Conservation (phyloP, 2,329 filamentous ascomycete genomes). For the Orbilia ellipsospora region DNA sequence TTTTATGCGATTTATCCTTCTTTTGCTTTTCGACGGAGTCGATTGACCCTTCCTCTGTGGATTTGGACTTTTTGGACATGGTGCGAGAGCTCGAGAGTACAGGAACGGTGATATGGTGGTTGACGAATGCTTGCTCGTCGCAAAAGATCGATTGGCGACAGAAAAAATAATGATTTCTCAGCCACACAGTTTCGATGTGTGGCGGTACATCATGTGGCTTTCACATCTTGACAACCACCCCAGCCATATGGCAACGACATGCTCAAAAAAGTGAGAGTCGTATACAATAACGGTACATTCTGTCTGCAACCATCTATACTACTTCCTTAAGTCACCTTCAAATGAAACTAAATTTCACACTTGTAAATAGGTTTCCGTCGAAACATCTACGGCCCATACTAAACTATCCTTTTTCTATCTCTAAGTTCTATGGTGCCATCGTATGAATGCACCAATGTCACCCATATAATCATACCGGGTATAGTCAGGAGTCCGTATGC, state of each 20-base stretch:
- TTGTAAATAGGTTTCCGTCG: no score
- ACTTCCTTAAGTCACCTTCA: no score
- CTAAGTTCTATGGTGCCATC: no score
- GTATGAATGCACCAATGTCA: no score
- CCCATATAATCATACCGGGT: no score
- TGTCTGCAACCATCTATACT: background rate
- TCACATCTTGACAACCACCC: background rate
- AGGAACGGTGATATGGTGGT: background rate
- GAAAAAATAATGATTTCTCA: conserved; percentile 30
- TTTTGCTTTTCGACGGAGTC: conserved; percentile 18
- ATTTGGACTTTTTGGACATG: conserved; percentile 50
- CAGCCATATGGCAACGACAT: background rate
- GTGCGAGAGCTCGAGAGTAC: background rate
- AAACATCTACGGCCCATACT: background rate
- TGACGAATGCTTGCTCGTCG: conserved; percentile 13
- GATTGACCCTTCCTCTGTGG: conserved; percentile 27
- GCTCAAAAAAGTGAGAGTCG: no score
- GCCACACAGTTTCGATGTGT: conserved; percentile 26
- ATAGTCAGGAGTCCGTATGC: no score
- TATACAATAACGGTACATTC: no score
- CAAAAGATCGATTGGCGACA: conserved; percentile 13
- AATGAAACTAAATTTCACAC: no score
- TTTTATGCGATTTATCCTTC: conserved; percentile 16
- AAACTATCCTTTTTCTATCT: no score
- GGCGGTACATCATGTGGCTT: conserved; percentile 10